Percentiles rank a stretch among this genome's conserved stretches.
Evolutionary conservation across 306 rosid species (phyloP).

Genomic region (Prunus dulcis): DNA sequence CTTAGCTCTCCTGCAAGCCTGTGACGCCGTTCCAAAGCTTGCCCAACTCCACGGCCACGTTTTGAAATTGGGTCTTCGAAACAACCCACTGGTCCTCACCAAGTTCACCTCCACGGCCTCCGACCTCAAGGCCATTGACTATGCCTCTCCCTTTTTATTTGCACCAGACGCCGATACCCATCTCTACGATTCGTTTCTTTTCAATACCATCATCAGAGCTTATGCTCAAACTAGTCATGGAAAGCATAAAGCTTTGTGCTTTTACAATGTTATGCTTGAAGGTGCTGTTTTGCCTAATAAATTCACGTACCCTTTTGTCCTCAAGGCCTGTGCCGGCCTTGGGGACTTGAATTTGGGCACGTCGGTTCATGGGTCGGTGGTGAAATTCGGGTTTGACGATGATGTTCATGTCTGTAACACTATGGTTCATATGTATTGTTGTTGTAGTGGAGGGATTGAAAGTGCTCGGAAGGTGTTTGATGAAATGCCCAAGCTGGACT

Average conservation of each 20-base stretch:
- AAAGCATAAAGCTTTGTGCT: conserved; percentile 37
- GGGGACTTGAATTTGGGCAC: conserved; percentile 47
- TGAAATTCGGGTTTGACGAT: conserved; percentile 63
- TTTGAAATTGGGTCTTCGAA: conserved; percentile 60
- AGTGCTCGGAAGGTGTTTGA: conserved; percentile 70
- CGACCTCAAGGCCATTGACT: conserved; percentile 40
- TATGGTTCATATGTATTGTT: conserved; percentile 80
- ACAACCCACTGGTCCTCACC: conserved; percentile 76
- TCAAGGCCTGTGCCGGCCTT: conserved; percentile 83
- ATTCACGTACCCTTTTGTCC: conserved; percentile 81
- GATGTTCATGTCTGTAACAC: conserved; percentile 76
- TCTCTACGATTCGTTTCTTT: conserved; percentile 63
- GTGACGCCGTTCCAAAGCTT: conserved; percentile 41
- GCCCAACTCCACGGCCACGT: conserved; percentile 59
- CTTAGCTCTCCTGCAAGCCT: conserved; percentile 49
- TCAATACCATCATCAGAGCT: conserved; percentile 71
- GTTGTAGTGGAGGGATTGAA: conserved; percentile 45
- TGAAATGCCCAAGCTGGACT: conserved; percentile 52
- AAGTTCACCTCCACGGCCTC: conserved; percentile 75
- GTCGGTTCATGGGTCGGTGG: conserved; percentile 57
- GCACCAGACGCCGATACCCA: conserved; percentile 30
- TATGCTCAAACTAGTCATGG: conserved; percentile 54
- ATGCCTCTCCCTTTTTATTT: conserved; percentile 64
- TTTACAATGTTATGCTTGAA: conserved; percentile 45
- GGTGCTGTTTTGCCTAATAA: conserved; percentile 68